Conservation (phyloP, 2,329 filamentous ascomycete species). For the Fusarium dlaminii region DNA sequence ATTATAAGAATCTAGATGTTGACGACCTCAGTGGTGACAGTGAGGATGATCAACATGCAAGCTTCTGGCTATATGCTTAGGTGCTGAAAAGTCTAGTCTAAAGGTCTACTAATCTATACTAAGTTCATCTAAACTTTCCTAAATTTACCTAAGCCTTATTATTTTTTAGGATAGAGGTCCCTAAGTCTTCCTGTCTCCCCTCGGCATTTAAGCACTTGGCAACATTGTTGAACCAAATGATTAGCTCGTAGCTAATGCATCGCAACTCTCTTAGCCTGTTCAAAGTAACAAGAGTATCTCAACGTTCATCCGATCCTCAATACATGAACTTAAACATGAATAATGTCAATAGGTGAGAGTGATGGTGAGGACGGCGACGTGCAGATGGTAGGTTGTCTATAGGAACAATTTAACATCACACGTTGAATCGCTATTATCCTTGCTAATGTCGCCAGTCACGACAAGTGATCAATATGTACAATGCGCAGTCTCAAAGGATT, state of each 20-base stretch:
- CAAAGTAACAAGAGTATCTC: neutral
- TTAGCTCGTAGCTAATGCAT: neutral
- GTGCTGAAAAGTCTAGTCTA: neutral
- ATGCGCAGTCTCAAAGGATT: too few relatives aligned
- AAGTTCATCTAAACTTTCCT: neutral
- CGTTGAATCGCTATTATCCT: fast-evolving
- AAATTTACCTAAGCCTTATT: neutral
- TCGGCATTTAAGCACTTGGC: neutral
- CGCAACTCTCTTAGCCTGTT: neutral
- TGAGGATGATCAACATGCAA: neutral
- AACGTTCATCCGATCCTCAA: too few relatives aligned
- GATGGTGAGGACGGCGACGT: neutral
- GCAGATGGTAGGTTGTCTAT: neutral
- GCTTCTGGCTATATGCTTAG: neutral
- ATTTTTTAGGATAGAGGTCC: too few relatives aligned
- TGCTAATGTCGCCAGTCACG: neutral
- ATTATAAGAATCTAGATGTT: too few relatives aligned
- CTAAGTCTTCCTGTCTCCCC: neutral
- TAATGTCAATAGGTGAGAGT: neutral
- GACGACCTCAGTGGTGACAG: neutral
- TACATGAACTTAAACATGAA: neutral
- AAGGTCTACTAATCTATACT: neutral
- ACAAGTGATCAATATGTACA: neutral
- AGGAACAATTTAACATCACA: neutral
- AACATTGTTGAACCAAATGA: neutral